A percentile compares a stretch with the other conserved stretches of the same genome.
phyloP scores from a whole-genome alignment of 768 basidiomycete species.

The Russula sp. region DNA sequence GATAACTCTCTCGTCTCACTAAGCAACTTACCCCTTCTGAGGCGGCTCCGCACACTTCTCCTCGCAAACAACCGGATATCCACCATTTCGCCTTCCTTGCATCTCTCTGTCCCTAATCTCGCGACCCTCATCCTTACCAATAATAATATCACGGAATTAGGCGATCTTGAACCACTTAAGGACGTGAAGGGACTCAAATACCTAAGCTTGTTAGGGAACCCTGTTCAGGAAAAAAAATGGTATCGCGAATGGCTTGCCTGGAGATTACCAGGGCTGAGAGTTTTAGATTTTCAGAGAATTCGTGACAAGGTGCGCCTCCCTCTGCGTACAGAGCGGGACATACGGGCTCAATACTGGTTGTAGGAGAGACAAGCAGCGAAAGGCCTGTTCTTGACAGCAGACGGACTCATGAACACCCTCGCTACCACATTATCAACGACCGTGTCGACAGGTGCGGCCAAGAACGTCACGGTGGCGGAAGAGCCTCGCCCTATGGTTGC shows the following conservation, averaged over 20 bases:
- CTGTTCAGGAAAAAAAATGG: conserved; percentile 88
- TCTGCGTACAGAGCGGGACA: conserved; percentile 17
- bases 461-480: conserved; percentile 58
- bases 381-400: conserved; percentile 73
- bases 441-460: conserved; percentile 61
- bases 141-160: conserved; percentile 73
- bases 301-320: conserved; percentile 80
- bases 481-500: conserved; percentile 61
- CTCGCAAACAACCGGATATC: conserved; percentile 89
- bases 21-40: conserved; percentile 82
- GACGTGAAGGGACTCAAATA: conserved; percentile 70
- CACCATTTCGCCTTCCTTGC: conserved; percentile 73
- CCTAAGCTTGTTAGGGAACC: conserved; percentile 73
- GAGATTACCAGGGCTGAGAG: conserved; percentile 80
- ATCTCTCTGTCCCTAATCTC: conserved; percentile 80
- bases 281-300: conserved; percentile 92
- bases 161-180: conserved; percentile 79
- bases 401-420: conserved; percentile 70
- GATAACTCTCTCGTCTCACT: conserved; percentile 82
- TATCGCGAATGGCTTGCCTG: conserved; percentile 95
- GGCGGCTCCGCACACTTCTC: conserved; percentile 75
- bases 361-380: conserved; percentile 78
- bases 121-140: conserved; percentile 78
- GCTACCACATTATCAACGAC: conserved; percentile 73
- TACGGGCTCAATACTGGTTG: conserved; percentile 15